A percentile compares a stretch with the other conserved stretches of the same genome.
Evolutionary conservation across 768 basidiomycete species (phyloP).

Genomic region (Jaapia argillacea): DNA sequence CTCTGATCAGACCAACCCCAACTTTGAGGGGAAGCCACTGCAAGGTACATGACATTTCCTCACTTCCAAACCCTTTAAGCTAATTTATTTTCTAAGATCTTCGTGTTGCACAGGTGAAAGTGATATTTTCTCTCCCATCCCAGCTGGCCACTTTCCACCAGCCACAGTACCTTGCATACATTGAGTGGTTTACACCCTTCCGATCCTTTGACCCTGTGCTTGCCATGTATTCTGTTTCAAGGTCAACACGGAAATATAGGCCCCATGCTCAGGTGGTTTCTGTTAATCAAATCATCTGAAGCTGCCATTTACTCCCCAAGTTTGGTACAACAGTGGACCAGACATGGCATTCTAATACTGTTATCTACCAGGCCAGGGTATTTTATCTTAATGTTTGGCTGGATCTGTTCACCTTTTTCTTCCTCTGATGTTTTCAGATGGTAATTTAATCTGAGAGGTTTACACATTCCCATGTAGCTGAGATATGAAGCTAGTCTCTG

Average conservation of each 20-base stretch:
- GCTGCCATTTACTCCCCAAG: conserved; percentile 20
- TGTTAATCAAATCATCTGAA: conserved; percentile 13
- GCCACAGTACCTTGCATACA: conserved; percentile 11
- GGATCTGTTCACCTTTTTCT: not conserved
- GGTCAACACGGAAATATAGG: conserved; percentile 10
- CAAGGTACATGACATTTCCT: too few species aligned
- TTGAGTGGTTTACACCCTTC: conserved; percentile 19
- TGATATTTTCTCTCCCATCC: conserved; percentile 7
- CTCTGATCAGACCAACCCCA: too few species aligned
- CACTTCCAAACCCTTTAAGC: too few species aligned
- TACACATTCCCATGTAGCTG: too few species aligned
- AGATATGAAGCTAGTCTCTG: too few species aligned
- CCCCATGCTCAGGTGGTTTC: conserved; percentile 16
- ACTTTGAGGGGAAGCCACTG: too few species aligned
- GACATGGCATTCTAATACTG: conserved; percentile 7
- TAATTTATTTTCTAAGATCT: not conserved
- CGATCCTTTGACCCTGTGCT: conserved; percentile 5
- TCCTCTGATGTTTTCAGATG: not conserved
- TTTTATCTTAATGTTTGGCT: conserved; percentile 9
- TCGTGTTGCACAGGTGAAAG: not conserved
- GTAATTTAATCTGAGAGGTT: too few species aligned
- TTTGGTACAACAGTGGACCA: conserved; percentile 9
- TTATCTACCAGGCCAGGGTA: conserved; percentile 5
- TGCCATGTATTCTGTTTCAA: conserved; percentile 13
- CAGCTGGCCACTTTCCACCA: conserved; percentile 5